Evolutionary conservation across 495 filamentous ascomycete species (phyloP), one percentile per base, ranked within the genome.

Genomic region (Daldinia decipiens): DNA sequence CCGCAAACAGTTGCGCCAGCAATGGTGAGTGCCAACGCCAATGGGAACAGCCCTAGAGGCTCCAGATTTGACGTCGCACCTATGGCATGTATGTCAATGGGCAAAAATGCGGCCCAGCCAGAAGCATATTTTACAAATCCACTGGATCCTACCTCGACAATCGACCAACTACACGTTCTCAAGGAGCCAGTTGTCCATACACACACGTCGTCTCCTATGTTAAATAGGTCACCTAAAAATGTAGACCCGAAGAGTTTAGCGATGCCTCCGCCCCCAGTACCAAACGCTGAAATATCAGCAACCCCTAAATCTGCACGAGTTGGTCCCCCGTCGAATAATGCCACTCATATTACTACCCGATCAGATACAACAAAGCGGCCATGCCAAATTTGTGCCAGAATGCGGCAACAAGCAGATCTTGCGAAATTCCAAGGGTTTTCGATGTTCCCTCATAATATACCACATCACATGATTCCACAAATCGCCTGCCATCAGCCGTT

Each of bases 351-450:
- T 43, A 8, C 27, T 24, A 11, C 19, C 50, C 51, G 55, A 12
- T 26, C 50, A 43, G 65, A 64, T 21, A 21, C 40, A 1, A 31
- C 63, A 36, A 74, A 72, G 57, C 74, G 73, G 13, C 70, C 71
- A n/a, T 78, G 76, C 26, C 74, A 76, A 36, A 32, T 68, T 4
- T 78, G 74, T 38, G 32, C 38, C 13, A 72, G 54, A 17, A 66
- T 76, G 34, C 68, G 70, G 55, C 67, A 75, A 21, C 76, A 74
- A 39, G 68, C 59, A 45, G 70, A 70, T 26, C 7, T 74, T 51
- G 34, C 73, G n/a, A 62, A 72, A 60, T 36, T 59, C 13, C 75
- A 76, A 55, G 75, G 70, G 8, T 5, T 68, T 45, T 65, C 75
- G 32, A 59, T 75, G 45, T 32, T 75, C 27, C 71, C 73, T 34